Evolutionary conservation across 2,329 filamentous ascomycete species (phyloP).

Genomic region (Sporothrix variecibatus): DNA sequence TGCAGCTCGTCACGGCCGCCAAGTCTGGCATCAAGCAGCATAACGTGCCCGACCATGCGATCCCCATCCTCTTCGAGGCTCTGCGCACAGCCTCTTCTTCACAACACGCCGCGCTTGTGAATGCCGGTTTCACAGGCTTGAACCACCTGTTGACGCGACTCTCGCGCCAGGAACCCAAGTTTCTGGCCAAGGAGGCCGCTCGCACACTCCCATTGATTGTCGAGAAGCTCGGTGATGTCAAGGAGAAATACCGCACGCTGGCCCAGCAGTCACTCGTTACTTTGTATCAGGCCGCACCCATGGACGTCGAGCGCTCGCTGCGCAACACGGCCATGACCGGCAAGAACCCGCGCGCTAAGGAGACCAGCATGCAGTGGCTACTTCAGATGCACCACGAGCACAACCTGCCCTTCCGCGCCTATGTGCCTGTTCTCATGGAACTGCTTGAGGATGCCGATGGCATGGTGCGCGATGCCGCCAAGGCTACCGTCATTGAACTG

Average conservation of each 20-base stretch:
- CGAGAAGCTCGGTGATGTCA: conserved; percentile 84
- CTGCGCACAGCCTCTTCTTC: conserved; percentile 73
- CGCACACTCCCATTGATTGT: conserved; percentile 73
- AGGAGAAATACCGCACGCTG: conserved; percentile 78
- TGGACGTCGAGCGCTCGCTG: conserved; percentile 78
- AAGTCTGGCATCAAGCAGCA: conserved; percentile 92
- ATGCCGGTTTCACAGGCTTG: conserved; percentile 83
- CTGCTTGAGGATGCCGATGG: conserved; percentile 89
- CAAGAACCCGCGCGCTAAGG: conserved; percentile 82
- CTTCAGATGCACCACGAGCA: conserved; percentile 83
- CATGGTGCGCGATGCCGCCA: conserved; percentile 81
- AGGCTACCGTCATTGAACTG: conserved; percentile 79
- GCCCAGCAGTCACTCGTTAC: conserved; percentile 76
- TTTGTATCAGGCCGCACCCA: conserved; percentile 67
- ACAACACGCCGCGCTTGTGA: conserved; percentile 74
- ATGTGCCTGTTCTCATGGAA: conserved; percentile 80
- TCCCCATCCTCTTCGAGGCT: conserved; percentile 78
- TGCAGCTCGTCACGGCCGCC: conserved; percentile 67
- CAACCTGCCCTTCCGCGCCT: conserved; percentile 76
- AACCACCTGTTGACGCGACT: conserved; percentile 86
- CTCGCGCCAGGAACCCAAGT: conserved; percentile 78
- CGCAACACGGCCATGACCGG: conserved; percentile 76
- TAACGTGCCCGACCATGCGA: conserved; percentile 75
- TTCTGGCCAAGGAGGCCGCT: conserved; percentile 68
- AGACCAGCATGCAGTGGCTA: conserved; percentile 82